Base-by-base conservation (phyloP, 208 protist genomes). In the Herpetomonas muscarum region DNA sequence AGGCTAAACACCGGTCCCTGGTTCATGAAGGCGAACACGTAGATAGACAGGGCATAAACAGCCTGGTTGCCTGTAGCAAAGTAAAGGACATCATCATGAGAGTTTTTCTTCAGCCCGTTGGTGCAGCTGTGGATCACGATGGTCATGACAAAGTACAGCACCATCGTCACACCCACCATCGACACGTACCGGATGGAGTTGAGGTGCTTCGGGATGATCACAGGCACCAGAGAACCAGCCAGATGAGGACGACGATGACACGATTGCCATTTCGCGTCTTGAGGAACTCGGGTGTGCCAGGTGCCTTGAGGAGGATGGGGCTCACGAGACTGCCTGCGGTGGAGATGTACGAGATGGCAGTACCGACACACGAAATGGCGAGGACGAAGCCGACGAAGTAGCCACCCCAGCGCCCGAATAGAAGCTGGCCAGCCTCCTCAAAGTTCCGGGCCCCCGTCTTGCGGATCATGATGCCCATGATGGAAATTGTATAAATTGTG, bases 131-230 rank as follows among this genome's bases (percentile, higher is more conserved):
- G 80, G 34, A 57, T 48, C 39, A 86, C 65, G 10, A 82, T 52
- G 44, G 45, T 69, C 28, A 73, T 30, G 22, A 86, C 79, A 48
- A 92, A 85, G 52, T 65, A 64, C 28, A 87, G 9, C 24, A 89
- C 76, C 37, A 70, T 79, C 26, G 44, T 21, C 22, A 85, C 66
- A 12, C 76, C 81, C 13, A 78, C 17, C 9, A 64, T 46, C n/a
- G 76, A 90, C 22, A 68, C 56, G 58, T 87, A 92, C 17, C 85
- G 81, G 9, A 90, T 58, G 6, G 76, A 81, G 69, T 90, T 90
- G 58, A 92, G 69, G n/a, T 65, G 55, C 70, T 86, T 85, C 2
- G 78, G 74, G 10, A 89, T 47, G 29, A 67, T 64, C 52, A 86
- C 51, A 19, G 81, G 79, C 22, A 93, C 55, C 83, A 93, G 85